Conservation (phyloP, 306 rosid species). For the Cucurbita moschata region DNA sequence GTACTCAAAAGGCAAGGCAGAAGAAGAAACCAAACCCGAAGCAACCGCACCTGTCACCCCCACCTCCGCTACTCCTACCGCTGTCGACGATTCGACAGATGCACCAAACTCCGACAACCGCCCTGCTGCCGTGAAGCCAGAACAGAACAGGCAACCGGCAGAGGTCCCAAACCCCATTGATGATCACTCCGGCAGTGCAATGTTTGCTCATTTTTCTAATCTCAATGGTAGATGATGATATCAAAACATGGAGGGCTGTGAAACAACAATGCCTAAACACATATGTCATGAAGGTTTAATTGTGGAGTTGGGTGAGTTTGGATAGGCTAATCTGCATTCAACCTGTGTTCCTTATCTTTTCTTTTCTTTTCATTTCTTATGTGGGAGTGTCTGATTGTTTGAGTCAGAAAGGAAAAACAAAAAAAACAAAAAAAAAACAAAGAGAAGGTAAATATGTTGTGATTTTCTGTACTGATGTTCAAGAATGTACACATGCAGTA, state of each 20-base stretch:
- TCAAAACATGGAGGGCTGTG: not conserved
- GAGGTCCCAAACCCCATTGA: slow-evolving; percentile 17
- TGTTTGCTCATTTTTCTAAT: slow-evolving; percentile 49
- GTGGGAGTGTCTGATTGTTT: slow-evolving; percentile 6
- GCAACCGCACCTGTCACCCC: not conserved
- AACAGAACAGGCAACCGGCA: slow-evolving; percentile 12
- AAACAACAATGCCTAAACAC: not conserved
- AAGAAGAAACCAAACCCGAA: slow-evolving; percentile 1
- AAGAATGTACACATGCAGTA: slow-evolving; percentile 15
- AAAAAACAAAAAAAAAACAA: no score
- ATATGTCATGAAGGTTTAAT: not conserved
- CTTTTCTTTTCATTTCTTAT: not conserved
- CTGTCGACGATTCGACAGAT: not conserved
- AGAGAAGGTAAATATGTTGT: not conserved
- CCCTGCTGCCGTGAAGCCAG: not conserved
- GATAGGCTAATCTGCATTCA: slow-evolving; percentile 1
- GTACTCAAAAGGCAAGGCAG: slow-evolving; percentile 20
- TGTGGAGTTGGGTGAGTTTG: not conserved
- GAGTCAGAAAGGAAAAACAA: not conserved
- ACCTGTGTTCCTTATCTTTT: not conserved
- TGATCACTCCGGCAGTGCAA: slow-evolving; percentile 58
- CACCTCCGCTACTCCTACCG: slow-evolving; percentile 2
- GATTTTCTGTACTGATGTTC: slow-evolving; percentile 13
- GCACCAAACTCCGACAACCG: slow-evolving; percentile 4
- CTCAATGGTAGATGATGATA: slow-evolving; percentile 64